phyloP scores from a whole-genome alignment of 805 yeast genomes.

The Priceomyces carsonii region DNA sequence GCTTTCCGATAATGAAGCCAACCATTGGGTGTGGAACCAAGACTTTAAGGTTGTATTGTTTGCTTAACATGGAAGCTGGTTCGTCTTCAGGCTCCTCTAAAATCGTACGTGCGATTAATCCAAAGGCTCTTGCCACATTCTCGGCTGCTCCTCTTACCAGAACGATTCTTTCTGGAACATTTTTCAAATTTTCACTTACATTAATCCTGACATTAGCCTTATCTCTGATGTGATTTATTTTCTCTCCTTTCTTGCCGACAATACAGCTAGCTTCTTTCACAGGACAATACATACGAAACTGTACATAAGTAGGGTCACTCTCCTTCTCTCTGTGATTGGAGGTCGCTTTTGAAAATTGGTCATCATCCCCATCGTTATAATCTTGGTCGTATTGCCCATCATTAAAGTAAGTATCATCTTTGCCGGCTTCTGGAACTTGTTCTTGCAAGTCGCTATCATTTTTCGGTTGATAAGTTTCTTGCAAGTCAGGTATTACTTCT shows the following conservation, averaged over 20 bases:
- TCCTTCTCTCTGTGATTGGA: slow-evolving; percentile 42
- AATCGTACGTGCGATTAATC: slow-evolving; percentile 66
- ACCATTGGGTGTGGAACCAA: slow-evolving; percentile 77
- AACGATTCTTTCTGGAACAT: slow-evolving; percentile 73
- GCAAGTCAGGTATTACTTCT: background rate
- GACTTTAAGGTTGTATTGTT: slow-evolving; percentile 56
- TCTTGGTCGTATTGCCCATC: slow-evolving; percentile 2
- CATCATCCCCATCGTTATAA: slow-evolving; percentile 2
- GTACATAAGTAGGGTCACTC: slow-evolving; percentile 61
- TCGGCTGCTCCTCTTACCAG: slow-evolving; percentile 75
- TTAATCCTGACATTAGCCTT: slow-evolving; percentile 64
- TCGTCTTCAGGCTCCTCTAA: slow-evolving; percentile 65
- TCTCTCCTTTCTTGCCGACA: slow-evolving; percentile 82
- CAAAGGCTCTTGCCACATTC: slow-evolving; percentile 79
- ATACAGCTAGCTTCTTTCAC: slow-evolving; percentile 74
- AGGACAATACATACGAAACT: slow-evolving; percentile 71
- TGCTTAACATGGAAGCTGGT: slow-evolving; percentile 57
- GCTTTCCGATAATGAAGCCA: slow-evolving; percentile 80
- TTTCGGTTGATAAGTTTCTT: slow-evolving; percentile 3
- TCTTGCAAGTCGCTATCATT: background rate
- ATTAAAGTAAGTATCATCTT: background rate
- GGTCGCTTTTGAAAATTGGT: slow-evolving; percentile 29
- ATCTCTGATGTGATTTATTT: slow-evolving; percentile 62
- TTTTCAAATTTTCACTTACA: slow-evolving; percentile 71
- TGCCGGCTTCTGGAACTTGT: background rate